Base-by-base conservation (phyloP, 805 yeast genomes). In the Scheffersomyces coipomensis region DNA sequence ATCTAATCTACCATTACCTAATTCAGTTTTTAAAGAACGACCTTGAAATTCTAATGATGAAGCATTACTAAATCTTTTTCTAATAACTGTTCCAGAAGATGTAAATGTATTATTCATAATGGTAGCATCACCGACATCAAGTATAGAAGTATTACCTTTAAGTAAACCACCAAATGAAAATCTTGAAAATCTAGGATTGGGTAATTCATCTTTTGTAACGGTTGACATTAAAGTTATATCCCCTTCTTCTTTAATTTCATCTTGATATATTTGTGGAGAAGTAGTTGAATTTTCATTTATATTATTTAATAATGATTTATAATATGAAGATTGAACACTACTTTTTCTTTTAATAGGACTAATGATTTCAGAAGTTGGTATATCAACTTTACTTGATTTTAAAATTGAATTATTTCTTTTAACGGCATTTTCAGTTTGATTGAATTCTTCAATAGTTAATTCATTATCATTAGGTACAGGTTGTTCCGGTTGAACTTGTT, bases 171-270 rank as follows among this genome's bases (percentile, higher is more conserved):
- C 66, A 48, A 70, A 66, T 0, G 75, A 68, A 37, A 70, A 57
- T 26, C 64, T 55, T 0, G 75, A 70, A 39, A 70, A 70, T 25
- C 68, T 49, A 9, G 74, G 74, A 37, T 70, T 69, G 5, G 75
- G 75, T 26, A 64, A 51, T 7, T 44, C 57, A 27, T 31, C 21
- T 32, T 34, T 15, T 35, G 39, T 16, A 29, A 25, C 16, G 35
- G 13, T 30, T 24, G 36, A 24, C 9, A 24, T 24, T 9, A 16
- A 15, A 5, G 13, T 16, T 5, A 13, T 5, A 13, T 27, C 18
- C 5, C 37, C 23, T 38, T 42, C 41, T 2, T 37, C 34, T 19
- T 29, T n/a, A 6, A 19, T 19, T n/a, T 18, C 39, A 17, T 32
- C 42, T 21, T 26, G 35, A 11, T 22, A 22, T 3, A n/a, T 25